phyloP scores from a whole-genome alignment of 2,329 filamentous ascomycete genomes.

The Chaetomium sp. region DNA sequence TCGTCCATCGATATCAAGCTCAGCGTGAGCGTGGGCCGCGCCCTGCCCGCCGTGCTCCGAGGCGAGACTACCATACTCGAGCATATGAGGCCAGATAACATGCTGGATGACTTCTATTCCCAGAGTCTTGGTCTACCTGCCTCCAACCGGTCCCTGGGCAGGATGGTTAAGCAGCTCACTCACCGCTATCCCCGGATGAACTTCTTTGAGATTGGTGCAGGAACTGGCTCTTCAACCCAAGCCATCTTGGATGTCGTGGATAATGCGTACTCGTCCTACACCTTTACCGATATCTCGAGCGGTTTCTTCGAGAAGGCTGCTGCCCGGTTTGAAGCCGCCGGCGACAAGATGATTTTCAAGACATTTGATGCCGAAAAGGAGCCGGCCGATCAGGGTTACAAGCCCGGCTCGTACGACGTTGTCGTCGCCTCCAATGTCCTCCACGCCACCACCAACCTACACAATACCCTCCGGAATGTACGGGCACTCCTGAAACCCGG shows the following conservation, averaged over 20 bases:
- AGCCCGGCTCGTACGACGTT: slow-evolving; percentile 39
- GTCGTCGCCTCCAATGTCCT: slow-evolving; percentile 44
- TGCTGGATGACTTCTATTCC: slow-evolving; percentile 17
- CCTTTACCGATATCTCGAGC: slow-evolving; percentile 31
- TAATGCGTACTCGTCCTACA: slow-evolving; percentile 19
- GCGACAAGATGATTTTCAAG: slow-evolving; percentile 36
- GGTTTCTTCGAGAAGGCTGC: slow-evolving; percentile 39
- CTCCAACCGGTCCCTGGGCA: neutral
- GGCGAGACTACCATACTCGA: slow-evolving; percentile 15
- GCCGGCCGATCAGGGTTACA: slow-evolving; percentile 39
- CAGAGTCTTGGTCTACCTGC: neutral
- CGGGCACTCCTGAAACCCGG: slow-evolving; percentile 43
- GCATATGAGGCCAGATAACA: slow-evolving; percentile 16
- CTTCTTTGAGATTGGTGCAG: slow-evolving; percentile 41
- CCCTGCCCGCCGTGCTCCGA: neutral
- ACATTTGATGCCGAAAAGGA: slow-evolving; percentile 40
- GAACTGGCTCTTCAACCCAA: slow-evolving; percentile 39
- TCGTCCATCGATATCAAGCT: neutral
- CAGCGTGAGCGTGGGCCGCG: too few relatives aligned
- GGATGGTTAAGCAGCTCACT: slow-evolving; percentile 20
- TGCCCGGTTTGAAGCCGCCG: neutral
- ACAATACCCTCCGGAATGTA: slow-evolving; percentile 37
- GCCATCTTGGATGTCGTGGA: slow-evolving; percentile 20
- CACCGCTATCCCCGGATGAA: slow-evolving; percentile 28
- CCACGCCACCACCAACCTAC: slow-evolving; percentile 40